Conservation (phyloP, 306 rosid species). For the Vigna angularis region DNA sequence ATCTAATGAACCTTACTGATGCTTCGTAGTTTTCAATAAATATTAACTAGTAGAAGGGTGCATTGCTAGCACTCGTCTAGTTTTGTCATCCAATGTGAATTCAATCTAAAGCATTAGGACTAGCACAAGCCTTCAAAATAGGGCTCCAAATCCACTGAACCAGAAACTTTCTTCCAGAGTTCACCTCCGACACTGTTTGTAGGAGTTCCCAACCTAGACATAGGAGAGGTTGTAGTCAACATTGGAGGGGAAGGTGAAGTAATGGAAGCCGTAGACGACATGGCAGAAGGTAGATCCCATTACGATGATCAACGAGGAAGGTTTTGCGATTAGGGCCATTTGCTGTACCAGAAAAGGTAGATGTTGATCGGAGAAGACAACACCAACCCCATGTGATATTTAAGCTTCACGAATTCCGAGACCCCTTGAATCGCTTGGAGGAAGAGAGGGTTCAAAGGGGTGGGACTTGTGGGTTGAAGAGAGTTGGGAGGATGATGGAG, state of each 20-base stretch:
- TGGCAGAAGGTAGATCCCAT: conserved; percentile 88
- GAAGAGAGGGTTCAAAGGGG: conserved; percentile 55
- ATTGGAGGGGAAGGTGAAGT: conserved; percentile 88
- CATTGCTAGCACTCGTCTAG: neutral
- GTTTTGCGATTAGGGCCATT: conserved; percentile 68
- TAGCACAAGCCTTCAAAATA: no score
- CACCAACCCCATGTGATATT: conserved; percentile 96
- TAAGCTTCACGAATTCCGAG: conserved; percentile 74
- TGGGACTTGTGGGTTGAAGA: conserved; percentile 75
- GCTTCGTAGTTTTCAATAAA: neutral
- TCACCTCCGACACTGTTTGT: conserved; percentile 90
- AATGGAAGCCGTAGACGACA: conserved; percentile 93
- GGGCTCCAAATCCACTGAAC: no score
- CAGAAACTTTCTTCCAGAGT: conserved; percentile 7
- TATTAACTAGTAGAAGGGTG: neutral
- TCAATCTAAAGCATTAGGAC: no score
- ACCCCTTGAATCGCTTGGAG: conserved; percentile 79
- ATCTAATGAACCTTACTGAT: neutral
- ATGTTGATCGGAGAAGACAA: conserved; percentile 79
- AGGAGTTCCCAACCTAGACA: conserved; percentile 95
- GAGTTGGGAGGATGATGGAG: neutral
- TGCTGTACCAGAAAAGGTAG: conserved; percentile 93
- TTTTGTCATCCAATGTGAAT: no score
- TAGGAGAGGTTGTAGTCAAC: conserved; percentile 86
- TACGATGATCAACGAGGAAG: conserved; percentile 78